A percentile compares a stretch with the other conserved stretches of the same genome.
These are phyloP conservation scores for Candida ipomoeae DNA, from an alignment of 805 yeast genomes.

Conservation along the genomic window DNA sequence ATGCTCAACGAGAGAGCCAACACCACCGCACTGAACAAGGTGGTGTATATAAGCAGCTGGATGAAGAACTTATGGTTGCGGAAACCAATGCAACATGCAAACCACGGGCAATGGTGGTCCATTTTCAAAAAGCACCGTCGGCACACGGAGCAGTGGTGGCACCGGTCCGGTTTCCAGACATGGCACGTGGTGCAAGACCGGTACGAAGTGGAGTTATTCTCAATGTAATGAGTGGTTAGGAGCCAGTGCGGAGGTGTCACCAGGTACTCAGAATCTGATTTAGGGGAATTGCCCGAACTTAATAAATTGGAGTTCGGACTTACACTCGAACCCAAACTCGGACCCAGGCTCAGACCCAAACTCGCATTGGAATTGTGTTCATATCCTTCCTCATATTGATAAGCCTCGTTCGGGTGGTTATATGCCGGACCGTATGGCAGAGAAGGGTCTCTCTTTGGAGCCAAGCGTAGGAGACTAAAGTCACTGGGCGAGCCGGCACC, in stretches of 20 bases:
- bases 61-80: constrained; percentile 74
- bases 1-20: constrained; percentile 37
- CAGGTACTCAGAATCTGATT: not conserved
- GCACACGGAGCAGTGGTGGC: constrained; percentile 55
- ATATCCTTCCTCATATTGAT: too few species aligned
- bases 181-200: constrained; percentile 54
- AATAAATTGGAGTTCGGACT: too few species aligned
- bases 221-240: constrained; percentile 37
- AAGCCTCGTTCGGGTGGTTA: too few species aligned
- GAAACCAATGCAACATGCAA: constrained; percentile 81
- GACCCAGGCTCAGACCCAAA: too few species aligned
- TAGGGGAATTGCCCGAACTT: too few species aligned
- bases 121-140: constrained; percentile 44
- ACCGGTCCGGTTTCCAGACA: constrained; percentile 58
- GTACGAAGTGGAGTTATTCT: constrained; percentile 50
- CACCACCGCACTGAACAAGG: constrained; percentile 44
- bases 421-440: too few species aligned
- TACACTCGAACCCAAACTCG: too few species aligned
- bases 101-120: constrained; percentile 86
- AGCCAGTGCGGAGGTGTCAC: constrained; percentile 31
- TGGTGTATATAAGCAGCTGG: constrained; percentile 61
- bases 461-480: constrained; percentile 40
- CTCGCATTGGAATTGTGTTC: too few species aligned
- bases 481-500: constrained; percentile 71
- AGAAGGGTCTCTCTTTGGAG: not conserved